A percentile compares a stretch with the other conserved stretches of the same genome.
Evolutionary conservation across 768 basidiomycete genomes (phyloP).

Genomic region (Boletus insuetus): DNA sequence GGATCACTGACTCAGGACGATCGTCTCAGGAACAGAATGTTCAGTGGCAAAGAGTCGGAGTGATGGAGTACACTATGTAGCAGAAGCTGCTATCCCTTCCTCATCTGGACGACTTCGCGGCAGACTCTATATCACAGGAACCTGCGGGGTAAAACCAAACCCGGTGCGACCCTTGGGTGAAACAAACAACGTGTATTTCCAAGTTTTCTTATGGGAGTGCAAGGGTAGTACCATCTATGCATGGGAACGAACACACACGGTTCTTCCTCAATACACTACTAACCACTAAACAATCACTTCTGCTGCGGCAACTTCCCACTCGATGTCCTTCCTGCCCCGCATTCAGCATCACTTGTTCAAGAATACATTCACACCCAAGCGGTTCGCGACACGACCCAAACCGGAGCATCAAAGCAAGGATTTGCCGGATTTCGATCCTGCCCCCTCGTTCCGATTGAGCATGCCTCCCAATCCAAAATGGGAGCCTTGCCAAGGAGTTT

Average conservation of each 20-base stretch:
- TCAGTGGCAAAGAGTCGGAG: no score
- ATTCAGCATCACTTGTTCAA: not conserved
- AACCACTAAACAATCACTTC: no score
- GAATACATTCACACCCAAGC: not conserved
- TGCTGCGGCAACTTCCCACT: not conserved
- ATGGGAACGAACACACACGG: conserved; percentile 7
- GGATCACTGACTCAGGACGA: not conserved
- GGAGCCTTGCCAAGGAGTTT: conserved; percentile 42
- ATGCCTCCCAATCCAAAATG: conserved; percentile 41
- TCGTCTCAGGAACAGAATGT: not conserved
- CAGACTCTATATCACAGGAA: not conserved
- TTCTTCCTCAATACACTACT: no score
- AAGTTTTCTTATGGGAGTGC: no score
- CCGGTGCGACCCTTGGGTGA: no score
- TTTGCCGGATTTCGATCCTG: conserved; percentile 21
- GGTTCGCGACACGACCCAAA: conserved; percentile 3
- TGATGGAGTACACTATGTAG: no score
- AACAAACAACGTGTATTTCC: no score
- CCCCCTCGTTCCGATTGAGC: conserved; percentile 34
- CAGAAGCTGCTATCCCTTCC: no score
- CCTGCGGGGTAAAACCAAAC: no score
- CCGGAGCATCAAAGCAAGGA: not conserved
- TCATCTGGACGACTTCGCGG: no score
- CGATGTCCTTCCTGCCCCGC: not conserved
- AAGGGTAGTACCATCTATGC: no score